Percentiles rank a stretch among this genome's conserved stretches.
phyloP scores from a whole-genome alignment of 495 filamentous ascomycete genomes.

The Xylaria grammica region DNA sequence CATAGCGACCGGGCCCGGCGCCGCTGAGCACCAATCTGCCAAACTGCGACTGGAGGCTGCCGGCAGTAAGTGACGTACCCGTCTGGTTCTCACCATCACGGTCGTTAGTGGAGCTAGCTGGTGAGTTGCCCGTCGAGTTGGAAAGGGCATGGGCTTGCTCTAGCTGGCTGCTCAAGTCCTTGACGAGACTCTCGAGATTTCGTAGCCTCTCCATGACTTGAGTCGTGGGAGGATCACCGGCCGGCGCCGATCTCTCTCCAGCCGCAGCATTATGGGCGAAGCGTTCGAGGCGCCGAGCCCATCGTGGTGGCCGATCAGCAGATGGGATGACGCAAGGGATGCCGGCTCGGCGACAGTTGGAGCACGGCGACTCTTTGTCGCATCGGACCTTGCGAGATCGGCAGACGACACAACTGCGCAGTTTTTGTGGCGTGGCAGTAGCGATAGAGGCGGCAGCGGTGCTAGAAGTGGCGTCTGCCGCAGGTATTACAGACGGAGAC shows the following conservation, averaged over 20 bases:
- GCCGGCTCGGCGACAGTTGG: conserved; percentile 61
- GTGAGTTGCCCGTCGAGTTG: conserved; percentile 26
- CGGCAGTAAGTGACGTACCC: conserved; percentile 11
- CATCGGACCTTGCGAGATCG: conserved; percentile 66
- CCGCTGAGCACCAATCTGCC: conserved; percentile 52
- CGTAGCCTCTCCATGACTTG: conserved; percentile 59
- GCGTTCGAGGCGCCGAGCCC: conserved; percentile 55
- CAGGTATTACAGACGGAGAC: background rate
- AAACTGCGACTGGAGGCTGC: conserved; percentile 41
- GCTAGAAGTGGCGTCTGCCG: background rate
- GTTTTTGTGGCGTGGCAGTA: conserved; percentile 37
- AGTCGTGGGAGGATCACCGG: conserved; percentile 29
- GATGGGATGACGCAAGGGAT: conserved; percentile 61
- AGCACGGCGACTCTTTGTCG: conserved; percentile 63
- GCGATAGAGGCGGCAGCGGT: background rate
- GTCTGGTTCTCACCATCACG: conserved; percentile 20
- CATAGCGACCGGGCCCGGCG: conserved; percentile 48
- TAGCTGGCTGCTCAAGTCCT: conserved; percentile 58
- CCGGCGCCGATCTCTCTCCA: conserved; percentile 16
- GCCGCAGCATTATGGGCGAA: conserved; percentile 30
- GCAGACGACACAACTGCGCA: conserved; percentile 62
- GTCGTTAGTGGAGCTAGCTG: conserved; percentile 27
- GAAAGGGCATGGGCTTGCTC: conserved; percentile 43
- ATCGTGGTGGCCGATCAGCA: conserved; percentile 52
- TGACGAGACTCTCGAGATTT: conserved; percentile 60